Evolutionary conservation across 2,329 filamentous ascomycete species (phyloP), one percentile per base, ranked within the genome.

Genomic region (Paecilomyces niveus): DNA sequence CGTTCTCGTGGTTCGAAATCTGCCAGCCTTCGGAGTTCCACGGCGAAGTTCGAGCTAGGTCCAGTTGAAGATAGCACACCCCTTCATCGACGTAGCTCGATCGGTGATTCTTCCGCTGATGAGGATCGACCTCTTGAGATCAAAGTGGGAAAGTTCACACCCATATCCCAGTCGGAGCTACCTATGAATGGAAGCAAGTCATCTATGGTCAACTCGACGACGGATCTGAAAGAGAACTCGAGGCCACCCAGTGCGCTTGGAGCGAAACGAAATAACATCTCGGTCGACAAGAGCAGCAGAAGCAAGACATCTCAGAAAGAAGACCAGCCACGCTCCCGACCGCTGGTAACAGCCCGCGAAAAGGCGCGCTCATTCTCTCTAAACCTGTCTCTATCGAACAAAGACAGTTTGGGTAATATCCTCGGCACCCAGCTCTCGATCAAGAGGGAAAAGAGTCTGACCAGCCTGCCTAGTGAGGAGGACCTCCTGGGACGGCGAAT

Each of bases 81-180:
- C 57, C 65, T 71, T 54, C 78, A 82, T 66, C 74, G 77, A 56
- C 74, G 79, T 7, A 73, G 76, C 49, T 58, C 70, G 1, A 75
- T 74, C 0, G 59, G 82, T 77, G 53, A 89, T 85, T 73, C 89
- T 79, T 89, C 86, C 10, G 89, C 86, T 0, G 90, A 94, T 33
- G 92, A 96, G 62, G 92, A 95, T 56, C 76, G 80, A 21, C 89
- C 90, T 3, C 73, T 97, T 9, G 92, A 96, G 74, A 96, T 96
- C 79, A 86, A 83, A 65, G 84, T 87, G 78, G 83, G 62, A 29
- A 72, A 63, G 32, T 59, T 73, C 53, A 67, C 65, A 1, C 64
- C 70, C 57, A 54, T 9, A 54, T 58, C 7, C 35, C 56, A 53
- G 81, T 53, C 39, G 2, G 39, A 62, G 24, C 57, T 55, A 54